Conservation (phyloP, 495 filamentous ascomycete species). For the Xylaria scruposa region DNA sequence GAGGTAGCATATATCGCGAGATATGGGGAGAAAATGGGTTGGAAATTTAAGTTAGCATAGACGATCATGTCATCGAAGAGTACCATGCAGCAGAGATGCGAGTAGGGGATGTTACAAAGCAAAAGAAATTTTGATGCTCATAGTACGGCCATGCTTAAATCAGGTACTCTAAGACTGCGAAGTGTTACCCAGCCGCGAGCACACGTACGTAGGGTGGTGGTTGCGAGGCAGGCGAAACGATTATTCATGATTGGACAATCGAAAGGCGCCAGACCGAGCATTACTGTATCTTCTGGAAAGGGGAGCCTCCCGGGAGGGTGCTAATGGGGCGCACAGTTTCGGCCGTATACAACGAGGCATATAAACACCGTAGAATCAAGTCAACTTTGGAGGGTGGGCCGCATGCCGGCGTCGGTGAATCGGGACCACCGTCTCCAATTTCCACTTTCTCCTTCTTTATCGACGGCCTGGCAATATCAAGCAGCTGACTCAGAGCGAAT, state of each 20-base stretch:
- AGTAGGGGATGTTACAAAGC: background rate
- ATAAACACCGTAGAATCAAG: background rate
- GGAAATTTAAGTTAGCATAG: background rate
- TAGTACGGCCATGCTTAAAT: background rate
- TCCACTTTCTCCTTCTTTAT: background rate
- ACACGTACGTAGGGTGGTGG: background rate
- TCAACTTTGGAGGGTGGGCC: constrained; percentile 23
- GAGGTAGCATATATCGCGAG: background rate
- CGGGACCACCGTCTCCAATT: background rate
- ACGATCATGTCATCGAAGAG: background rate
- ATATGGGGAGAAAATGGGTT: background rate
- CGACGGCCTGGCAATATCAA: background rate
- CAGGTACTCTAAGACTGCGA: background rate
- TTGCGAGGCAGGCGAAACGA: background rate
- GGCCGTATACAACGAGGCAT: background rate
- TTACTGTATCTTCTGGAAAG: background rate
- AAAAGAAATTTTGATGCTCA: background rate
- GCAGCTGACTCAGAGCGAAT: background rate
- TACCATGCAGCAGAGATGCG: background rate
- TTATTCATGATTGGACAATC: background rate
- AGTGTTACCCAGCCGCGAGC: constrained; percentile 5
- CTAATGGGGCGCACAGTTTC: background rate
- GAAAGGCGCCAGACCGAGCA: background rate
- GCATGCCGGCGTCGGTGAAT: constrained; percentile 21
- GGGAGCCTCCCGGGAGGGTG: background rate